These are phyloP conservation scores for Harringtonia aguacate DNA, from an alignment of 2,329 filamentous ascomycete genomes.

Conservation along the genomic window DNA sequence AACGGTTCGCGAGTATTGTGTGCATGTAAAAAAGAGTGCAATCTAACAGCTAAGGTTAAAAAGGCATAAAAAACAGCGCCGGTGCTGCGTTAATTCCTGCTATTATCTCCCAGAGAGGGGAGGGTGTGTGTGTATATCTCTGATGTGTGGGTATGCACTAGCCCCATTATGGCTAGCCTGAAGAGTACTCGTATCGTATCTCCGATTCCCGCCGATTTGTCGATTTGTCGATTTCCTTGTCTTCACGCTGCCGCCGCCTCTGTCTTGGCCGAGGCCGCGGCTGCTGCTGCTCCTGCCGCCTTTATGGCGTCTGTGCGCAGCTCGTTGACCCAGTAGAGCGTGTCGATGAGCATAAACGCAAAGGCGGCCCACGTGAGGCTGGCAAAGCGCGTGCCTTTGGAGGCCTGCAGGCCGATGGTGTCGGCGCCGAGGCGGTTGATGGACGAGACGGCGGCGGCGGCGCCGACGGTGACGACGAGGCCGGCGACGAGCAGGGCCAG, in stretches of 20 bases:
- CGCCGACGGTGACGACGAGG: constrained; percentile 8
- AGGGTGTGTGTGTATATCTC: neutral
- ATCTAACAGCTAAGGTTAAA: neutral
- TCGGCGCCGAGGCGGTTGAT: constrained; percentile 22
- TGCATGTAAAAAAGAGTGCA: neutral
- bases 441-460: constrained; percentile 6
- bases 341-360: constrained; percentile 28
- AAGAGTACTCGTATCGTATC: too few relatives aligned
- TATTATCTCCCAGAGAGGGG: too few relatives aligned
- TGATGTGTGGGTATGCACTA: too few relatives aligned
- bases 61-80: neutral
- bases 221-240: too few relatives aligned
- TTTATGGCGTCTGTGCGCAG: constrained; percentile 20
- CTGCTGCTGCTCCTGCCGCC: constrained; percentile 6
- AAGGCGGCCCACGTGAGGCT: constrained; percentile 36
- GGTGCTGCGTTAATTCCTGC: too few relatives aligned
- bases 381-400: constrained; percentile 31
- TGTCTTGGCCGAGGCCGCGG: neutral
- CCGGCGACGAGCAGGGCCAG: constrained; percentile 10
- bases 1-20: too few relatives aligned
- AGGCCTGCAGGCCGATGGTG: constrained; percentile 32
- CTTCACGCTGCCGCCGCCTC: neutral
- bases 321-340: constrained; percentile 29
- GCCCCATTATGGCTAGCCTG: too few relatives aligned
- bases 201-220: too few relatives aligned